Evolutionary conservation across 352 stramenopile genomes (phyloP), one percentile per base, ranked within the genome.

Genomic region (Porosira glacialis): DNA sequence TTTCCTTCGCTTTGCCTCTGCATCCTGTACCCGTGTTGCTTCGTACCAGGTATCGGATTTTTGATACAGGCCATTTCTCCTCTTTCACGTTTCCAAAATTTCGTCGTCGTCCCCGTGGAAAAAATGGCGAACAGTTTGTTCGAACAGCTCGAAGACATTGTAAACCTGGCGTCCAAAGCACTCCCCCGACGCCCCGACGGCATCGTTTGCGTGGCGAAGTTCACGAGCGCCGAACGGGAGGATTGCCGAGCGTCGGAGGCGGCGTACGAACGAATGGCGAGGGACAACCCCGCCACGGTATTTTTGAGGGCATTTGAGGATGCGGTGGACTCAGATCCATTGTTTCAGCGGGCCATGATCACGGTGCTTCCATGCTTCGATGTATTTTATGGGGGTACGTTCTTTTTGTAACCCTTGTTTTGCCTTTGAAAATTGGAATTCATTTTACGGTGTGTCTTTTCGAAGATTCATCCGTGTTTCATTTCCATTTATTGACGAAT

Each of bases 91-190:
- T n/a, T n/a, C n/a, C n/a, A n/a, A n/a, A n/a, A n/a, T n/a, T n/a
- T n/a, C n/a, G n/a, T n/a, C n/a, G n/a, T n/a, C n/a, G n/a, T n/a
- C n/a, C n/a, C n/a, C n/a, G n/a, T n/a, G n/a, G n/a, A n/a, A n/a
- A n/a, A n/a, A n/a, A n/a, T n/a, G n/a, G 35, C 15, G 35, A 41
- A 64, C 41, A 83, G 72, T 59, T 26, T 62, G n/a, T 79, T 77
- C 44, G 76, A 87, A 52, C 66, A 88, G 57, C 63, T 88, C 2
- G 51, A 88, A 61, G 70, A 86, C 39, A 83, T 88, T 57, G 77
- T 88, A 7, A 50, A 80, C 36, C 57, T 88, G 6, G 65, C 80
- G 3, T 58, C 49, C 11, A 60, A 76, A 56, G 50, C 77, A 2
- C 50, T 88, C 8, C 80, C 80, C 1, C 63, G 87, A 59, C 61